Base-by-base conservation (phyloP, 2,329 filamentous ascomycete species). In the Sporothrix curviconia region DNA sequence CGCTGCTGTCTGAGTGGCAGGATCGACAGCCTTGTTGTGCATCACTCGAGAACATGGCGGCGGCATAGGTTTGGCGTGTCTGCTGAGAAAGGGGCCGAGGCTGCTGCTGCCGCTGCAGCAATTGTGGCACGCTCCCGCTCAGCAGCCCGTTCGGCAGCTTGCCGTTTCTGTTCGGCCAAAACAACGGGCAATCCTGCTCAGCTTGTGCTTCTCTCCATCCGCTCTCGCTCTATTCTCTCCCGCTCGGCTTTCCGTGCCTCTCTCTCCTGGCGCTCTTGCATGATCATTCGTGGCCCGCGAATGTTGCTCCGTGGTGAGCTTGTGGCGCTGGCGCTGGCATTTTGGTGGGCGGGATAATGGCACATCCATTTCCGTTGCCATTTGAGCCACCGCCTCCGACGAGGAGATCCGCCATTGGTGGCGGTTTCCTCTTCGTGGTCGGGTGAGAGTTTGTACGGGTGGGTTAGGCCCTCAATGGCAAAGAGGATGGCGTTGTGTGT, bases 401-500 rank as follows among this genome's bases (percentile, higher is more conserved):
- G 61, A 78, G 71, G 65, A 96, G 78, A 71, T 96, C 92, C 65
- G 92, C 88, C 92, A 99, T 97, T n/a, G 67, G 84, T 83, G 65
- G 92, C 89, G 80, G 89, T 87, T 76, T 95, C 89, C 78, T 99
- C 94, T 60, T 86, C 80, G 64, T 86, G 75, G 72, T 96, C 91
- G 24, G 88, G 81, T 8, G 91, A 95, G 73, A 97, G 95, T 50
- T 84, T 77, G 64, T 90, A 82, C 2, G 92, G 91, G 47, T 86
- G 82, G 64, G 92, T 87, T 64, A 97, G 80, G 37, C 90, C 90
- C 76, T 97, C 92, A 58, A 97, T 83, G 37, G 91, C 85, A 77
- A 89, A 97, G 66, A 95, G 86, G 69, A 99, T 92, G 37, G 94
- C 92, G 71, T 88, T 89, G 63, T 90, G 89, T 47, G 90, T 96